phyloP scores from a whole-genome alignment of 495 filamentous ascomycete genomes.

The Pseudotulostoma volvatum region DNA sequence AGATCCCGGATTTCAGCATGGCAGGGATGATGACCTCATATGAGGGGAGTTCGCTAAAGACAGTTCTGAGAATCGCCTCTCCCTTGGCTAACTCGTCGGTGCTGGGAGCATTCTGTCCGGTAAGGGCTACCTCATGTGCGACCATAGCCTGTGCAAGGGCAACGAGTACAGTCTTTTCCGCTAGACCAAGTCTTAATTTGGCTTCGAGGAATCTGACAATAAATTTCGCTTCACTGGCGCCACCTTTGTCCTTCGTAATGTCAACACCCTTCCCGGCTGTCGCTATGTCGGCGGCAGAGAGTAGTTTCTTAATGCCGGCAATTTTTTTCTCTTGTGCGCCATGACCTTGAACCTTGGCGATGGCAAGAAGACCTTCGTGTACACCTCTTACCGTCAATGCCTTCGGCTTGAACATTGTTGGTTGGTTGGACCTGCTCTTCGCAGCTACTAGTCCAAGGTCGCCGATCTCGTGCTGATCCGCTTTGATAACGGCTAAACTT shows the following conservation, averaged over 20 bases:
- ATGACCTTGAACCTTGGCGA: constrained; percentile 73
- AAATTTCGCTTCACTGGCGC: constrained; percentile 87
- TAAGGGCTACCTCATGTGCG: constrained; percentile 54
- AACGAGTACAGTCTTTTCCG: constrained; percentile 82
- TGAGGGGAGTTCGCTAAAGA: constrained; percentile 87
- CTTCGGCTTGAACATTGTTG: constrained; percentile 95
- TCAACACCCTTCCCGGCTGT: constrained; percentile 59
- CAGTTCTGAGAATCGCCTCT: constrained; percentile 70
- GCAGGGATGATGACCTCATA: constrained; percentile 91
- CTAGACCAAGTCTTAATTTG: constrained; percentile 78
- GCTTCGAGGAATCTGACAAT: constrained; percentile 86
- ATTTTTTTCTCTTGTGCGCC: constrained; percentile 84
- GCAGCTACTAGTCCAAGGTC: constrained; percentile 89
- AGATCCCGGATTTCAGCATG: constrained; percentile 73
- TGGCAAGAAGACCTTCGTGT: constrained; percentile 71
- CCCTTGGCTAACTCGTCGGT: constrained; percentile 63
- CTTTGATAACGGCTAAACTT: constrained; percentile 71
- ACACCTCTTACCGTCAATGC: constrained; percentile 74
- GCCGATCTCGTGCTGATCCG: constrained; percentile 88
- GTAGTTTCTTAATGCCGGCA: constrained; percentile 82
- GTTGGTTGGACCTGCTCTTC: constrained; percentile 83
- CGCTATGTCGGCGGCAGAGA: constrained; percentile 68
- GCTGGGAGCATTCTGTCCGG: constrained; percentile 49
- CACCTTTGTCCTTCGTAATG: constrained; percentile 84
- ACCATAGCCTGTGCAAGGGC: constrained; percentile 78